Conservation (phyloP, 768 basidiomycete genomes). For the Coprinellus micaceus region DNA sequence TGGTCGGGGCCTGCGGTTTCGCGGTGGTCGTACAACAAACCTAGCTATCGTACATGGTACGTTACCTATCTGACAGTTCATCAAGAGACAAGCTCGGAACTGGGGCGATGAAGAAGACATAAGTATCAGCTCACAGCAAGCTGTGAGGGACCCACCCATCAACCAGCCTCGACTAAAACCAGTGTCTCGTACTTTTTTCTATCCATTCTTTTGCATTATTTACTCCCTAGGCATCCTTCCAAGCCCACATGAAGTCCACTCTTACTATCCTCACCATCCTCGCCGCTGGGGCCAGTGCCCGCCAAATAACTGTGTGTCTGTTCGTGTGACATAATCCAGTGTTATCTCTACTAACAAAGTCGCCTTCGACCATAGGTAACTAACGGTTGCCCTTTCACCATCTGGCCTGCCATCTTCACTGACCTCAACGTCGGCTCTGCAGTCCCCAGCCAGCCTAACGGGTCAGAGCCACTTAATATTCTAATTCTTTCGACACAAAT, state of each 20-base stretch:
- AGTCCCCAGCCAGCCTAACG: constrained; percentile 37
- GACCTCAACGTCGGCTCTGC: constrained; percentile 47
- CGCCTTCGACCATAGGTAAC: constrained; percentile 31
- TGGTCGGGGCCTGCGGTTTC: too few species aligned
- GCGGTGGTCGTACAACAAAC: too few species aligned
- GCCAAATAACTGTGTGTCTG: constrained; percentile 46
- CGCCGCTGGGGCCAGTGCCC: constrained; percentile 9
- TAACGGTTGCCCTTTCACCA: constrained; percentile 62
- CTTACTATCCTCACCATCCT: constrained; percentile 1
- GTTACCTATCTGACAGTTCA: too few species aligned
- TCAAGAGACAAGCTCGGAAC: too few species aligned
- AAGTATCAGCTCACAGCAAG: too few species aligned
- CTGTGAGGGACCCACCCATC: too few species aligned
- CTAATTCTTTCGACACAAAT: not conserved
- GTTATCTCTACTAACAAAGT: not conserved
- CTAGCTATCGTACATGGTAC: too few species aligned
- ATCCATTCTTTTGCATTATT: too few species aligned
- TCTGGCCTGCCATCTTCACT: constrained; percentile 58
- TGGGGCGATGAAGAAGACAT: too few species aligned
- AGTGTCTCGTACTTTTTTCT: too few species aligned
- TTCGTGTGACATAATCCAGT: not conserved
- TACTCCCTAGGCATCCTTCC: too few species aligned
- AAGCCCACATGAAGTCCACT: constrained; percentile 8
- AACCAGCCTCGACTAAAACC: too few species aligned
- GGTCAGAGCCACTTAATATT: constrained; percentile 28